Conservation (phyloP, 176 grass and related monocot species). For the Poa pratensis region DNA sequence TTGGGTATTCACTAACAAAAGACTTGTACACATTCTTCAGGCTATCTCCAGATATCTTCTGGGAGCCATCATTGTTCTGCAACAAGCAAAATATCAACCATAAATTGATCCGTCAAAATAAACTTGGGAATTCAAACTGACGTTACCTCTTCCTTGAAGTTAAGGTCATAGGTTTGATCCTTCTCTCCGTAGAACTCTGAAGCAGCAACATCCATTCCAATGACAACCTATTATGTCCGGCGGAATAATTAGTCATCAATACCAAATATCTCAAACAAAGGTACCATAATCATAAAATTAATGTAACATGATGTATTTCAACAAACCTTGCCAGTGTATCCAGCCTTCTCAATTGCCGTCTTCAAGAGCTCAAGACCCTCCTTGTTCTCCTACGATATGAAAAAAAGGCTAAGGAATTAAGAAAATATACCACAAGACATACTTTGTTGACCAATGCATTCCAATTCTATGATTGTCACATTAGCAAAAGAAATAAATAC, state of each 20-base stretch:
- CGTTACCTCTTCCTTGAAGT: slow-evolving; percentile 95
- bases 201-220: slow-evolving; percentile 99
- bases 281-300: background rate
- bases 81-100: background rate
- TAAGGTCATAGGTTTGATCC: slow-evolving; percentile 89
- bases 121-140: background rate
- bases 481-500: too few species aligned
- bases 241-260: background rate
- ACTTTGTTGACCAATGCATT: background rate
- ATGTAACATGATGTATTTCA: background rate
- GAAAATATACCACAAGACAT: background rate
- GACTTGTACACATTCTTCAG: slow-evolving; percentile 97
- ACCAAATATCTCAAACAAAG: background rate
- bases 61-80: slow-evolving; percentile 93
- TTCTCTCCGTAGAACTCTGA: slow-evolving; percentile 91
- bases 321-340: slow-evolving; percentile 90
- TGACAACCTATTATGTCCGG: slow-evolving; percentile 67
- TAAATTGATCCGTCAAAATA: background rate
- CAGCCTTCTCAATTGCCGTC: slow-evolving; percentile 86
- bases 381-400: slow-evolving; percentile 76
- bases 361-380: slow-evolving; percentile 98
- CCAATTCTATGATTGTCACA: too few species aligned
- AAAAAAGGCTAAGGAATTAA: background rate
- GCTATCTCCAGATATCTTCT: slow-evolving; percentile 96
- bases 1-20: slow-evolving; percentile 84